Conservation (phyloP, 2,329 filamentous ascomycete species). For the Hortaea sp. region DNA sequence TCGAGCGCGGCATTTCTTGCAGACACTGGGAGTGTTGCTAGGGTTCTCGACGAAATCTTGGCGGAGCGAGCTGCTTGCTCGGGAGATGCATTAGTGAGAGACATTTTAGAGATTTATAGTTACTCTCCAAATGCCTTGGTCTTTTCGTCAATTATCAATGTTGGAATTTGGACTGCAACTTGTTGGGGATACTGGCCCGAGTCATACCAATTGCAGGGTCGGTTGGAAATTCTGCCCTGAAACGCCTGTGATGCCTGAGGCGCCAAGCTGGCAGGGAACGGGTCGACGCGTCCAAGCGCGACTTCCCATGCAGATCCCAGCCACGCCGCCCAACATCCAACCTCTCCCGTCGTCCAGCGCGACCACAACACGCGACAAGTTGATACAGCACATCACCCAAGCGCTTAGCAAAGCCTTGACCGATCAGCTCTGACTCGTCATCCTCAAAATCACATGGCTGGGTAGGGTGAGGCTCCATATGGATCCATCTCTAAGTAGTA, state of each 20-base stretch:
- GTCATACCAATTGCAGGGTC: neutral
- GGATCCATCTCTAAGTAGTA: conserved; percentile 3
- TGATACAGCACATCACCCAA: neutral
- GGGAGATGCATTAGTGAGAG: conserved; percentile 75
- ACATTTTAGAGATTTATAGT: conserved; percentile 53
- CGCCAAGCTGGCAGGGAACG: neutral
- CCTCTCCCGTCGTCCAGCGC: neutral
- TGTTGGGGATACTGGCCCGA: neutral
- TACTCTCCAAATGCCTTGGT: neutral
- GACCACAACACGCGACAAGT: neutral
- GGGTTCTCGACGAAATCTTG: conserved; percentile 68
- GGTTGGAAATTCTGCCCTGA: neutral
- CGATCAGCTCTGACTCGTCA: neutral
- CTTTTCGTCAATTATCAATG: neutral
- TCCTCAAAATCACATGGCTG: neutral
- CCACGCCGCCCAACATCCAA: neutral
- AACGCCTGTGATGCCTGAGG: neutral
- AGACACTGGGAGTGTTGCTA: conserved; percentile 66
- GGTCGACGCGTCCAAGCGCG: neutral
- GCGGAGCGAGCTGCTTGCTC: conserved; percentile 67
- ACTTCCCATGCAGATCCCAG: neutral
- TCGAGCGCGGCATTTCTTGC: conserved; percentile 79
- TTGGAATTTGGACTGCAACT: too few relatives aligned
- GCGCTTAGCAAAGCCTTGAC: neutral
- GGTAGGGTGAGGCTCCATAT: neutral